These are phyloP conservation scores for Fistulifera solaris DNA, from an alignment of 108 stramenopile species.

Conservation along the genomic window DNA sequence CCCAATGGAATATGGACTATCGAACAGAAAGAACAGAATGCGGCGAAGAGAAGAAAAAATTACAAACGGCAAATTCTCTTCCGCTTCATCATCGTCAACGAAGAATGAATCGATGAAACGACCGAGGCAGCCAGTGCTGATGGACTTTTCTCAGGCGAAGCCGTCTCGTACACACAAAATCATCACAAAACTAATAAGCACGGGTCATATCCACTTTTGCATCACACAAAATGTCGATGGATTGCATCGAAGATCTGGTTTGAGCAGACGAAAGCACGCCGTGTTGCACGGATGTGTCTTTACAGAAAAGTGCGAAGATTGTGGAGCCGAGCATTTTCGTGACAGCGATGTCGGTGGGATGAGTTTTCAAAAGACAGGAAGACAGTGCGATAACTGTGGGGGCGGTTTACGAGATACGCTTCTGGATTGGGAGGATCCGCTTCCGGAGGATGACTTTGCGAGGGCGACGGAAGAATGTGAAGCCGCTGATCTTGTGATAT, in stretches of 20 bases:
- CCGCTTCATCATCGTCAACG: neutral
- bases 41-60: conserved; percentile 2
- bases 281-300: conserved; percentile 82
- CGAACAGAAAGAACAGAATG: conserved; percentile 43
- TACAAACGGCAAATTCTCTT: neutral
- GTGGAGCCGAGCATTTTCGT: conserved; percentile 61
- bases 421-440: conserved; percentile 81
- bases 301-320: conserved; percentile 78
- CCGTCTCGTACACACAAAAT: conserved; percentile 78
- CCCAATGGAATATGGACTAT: conserved; percentile 89
- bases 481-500: conserved; percentile 61
- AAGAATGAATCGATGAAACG: neutral
- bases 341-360: conserved; percentile 71
- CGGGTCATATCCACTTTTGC: conserved; percentile 31
- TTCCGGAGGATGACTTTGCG: conserved; percentile 57
- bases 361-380: conserved; percentile 72
- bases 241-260: conserved; percentile 64
- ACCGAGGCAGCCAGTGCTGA: neutral
- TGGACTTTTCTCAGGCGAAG: conserved; percentile 48
- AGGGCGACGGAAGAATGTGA: conserved; percentile 47
- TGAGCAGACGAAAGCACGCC: conserved; percentile 46
- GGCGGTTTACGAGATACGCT: conserved; percentile 68
- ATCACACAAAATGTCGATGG: conserved; percentile 91
- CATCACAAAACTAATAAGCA: conserved; percentile 36
- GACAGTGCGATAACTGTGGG: conserved; percentile 37